Evolutionary conservation across 2,329 filamentous ascomycete species (phyloP).

Genomic region (Aspergillus sp.): DNA sequence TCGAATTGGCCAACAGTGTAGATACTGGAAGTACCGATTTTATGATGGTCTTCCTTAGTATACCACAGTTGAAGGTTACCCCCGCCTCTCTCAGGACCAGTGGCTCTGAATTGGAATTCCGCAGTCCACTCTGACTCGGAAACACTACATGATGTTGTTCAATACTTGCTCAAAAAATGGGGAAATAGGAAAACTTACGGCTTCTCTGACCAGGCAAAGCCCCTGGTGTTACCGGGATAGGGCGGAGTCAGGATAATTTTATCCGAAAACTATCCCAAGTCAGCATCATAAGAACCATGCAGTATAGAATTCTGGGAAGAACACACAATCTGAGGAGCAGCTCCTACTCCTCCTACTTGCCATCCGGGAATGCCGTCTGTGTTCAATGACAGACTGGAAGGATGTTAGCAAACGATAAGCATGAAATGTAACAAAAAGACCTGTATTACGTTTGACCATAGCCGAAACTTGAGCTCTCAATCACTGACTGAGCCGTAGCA

Average conservation of each 20-base stretch:
- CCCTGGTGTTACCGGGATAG: constrained; percentile 77
- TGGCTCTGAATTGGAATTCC: constrained; percentile 82
- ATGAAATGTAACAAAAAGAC: background rate
- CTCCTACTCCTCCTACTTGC: constrained; percentile 50
- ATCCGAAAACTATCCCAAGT: constrained; percentile 63
- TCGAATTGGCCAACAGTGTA: constrained; percentile 85
- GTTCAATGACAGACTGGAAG: constrained; percentile 56
- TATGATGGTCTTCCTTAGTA: constrained; percentile 61
- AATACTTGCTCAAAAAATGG: constrained; percentile 1
- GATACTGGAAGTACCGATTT: constrained; percentile 68
- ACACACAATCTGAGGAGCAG: constrained; percentile 49
- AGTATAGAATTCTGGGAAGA: too few species aligned
- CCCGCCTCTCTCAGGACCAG: constrained; percentile 75
- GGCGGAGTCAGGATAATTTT: constrained; percentile 88
- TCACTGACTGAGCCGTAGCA: constrained; percentile 60
- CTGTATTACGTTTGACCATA: constrained; percentile 55
- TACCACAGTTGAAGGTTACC: constrained; percentile 96
- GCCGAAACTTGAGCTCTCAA: constrained; percentile 75
- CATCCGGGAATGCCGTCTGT: constrained; percentile 52
- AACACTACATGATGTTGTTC: constrained; percentile 24
- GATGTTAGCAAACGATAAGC: constrained; percentile 3
- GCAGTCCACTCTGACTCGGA: constrained; percentile 67
- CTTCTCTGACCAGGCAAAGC: constrained; percentile 73
- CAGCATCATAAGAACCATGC: constrained; percentile 2
- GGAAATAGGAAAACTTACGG: constrained; percentile 28